Evolutionary conservation across 2,329 filamentous ascomycete species (phyloP), one percentile per base, ranked within the genome.

Genomic region (Esteya vermicola): DNA sequence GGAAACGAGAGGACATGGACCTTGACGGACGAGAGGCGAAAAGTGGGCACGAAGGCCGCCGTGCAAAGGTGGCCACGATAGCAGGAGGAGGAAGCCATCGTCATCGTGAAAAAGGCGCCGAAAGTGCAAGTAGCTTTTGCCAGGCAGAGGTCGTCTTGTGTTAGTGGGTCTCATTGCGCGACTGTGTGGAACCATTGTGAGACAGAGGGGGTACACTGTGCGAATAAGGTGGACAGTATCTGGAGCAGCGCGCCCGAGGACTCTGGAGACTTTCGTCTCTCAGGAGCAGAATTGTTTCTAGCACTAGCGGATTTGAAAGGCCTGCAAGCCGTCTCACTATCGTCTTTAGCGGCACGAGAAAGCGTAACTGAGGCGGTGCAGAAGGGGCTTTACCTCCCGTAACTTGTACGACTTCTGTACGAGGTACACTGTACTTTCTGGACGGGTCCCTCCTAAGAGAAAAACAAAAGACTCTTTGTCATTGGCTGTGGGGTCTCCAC

Each of bases 241-340:
- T n/a, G n/a, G n/a, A n/a, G n/a, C n/a, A n/a, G n/a, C n/a, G n/a
- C n/a, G n/a, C n/a, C n/a, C n/a, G n/a, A 31, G 4, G 9, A 14
- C 10, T 31, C 14, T 31, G 28, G 12, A 31, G 25, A 26, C 25
- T 8, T n/a, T n/a, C n/a, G n/a, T n/a, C n/a, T n/a, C n/a, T n/a
- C n/a, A n/a, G n/a, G n/a, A n/a, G n/a, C n/a, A n/a, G n/a, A n/a
- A n/a, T n/a, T n/a, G n/a, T 26, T 18, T 26, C 16, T 20, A 31
- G 37, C 37, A 32, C 37, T 39, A 39, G 18, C 10, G 16, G 10
- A 13, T 23, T 27, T n/a, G 14, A 33, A 27, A 14, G 30, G 14
- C 28, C 31, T 28, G 31, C 32, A 38, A 10, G 33, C 25, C 32
- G 38, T 40, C 38, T 40, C 38, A 40, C 38, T 28, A 40, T 30